Conservation (phyloP, 2,329 filamentous ascomycete genomes). For the Cytospora leucostoma region DNA sequence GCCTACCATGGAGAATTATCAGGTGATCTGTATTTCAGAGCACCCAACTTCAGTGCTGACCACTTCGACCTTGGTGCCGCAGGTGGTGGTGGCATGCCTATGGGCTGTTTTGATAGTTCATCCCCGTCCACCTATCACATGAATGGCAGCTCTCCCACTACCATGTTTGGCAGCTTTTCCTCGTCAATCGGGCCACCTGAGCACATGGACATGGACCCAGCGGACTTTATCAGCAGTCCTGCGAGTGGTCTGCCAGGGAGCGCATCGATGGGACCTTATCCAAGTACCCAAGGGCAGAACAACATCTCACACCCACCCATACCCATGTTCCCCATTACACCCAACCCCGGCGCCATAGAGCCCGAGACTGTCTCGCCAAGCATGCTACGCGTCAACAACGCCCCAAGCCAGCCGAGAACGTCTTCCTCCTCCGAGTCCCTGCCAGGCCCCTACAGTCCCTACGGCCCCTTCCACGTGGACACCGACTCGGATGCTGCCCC, state of each 20-base stretch:
- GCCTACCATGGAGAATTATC: background rate
- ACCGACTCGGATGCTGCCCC: background rate
- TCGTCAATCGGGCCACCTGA: background rate
- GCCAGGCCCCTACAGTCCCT: background rate
- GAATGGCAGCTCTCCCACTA: constrained; percentile 3
- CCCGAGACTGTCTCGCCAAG: constrained; percentile 2
- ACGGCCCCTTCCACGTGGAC: constrained; percentile 4
- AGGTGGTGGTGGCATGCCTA: background rate
- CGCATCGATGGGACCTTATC: background rate
- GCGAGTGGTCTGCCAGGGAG: background rate
- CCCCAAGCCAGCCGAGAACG: background rate
- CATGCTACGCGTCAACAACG: constrained; percentile 9
- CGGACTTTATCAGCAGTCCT: constrained; percentile 4
- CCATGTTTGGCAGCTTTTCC: constrained; percentile 11
- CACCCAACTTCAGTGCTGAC: too few relatives aligned
- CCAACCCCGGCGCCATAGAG: background rate
- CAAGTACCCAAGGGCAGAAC: background rate
- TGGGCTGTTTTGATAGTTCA: background rate
- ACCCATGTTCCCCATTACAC: background rate
- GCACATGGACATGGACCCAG: constrained; percentile 11
- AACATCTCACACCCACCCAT: background rate
- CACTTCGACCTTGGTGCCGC: background rate
- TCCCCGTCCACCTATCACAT: background rate
- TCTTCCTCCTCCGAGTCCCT: constrained; percentile 16
- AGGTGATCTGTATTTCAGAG: background rate